Percentiles rank a stretch among this genome's conserved stretches.
These are phyloP conservation scores for Colletotrichum trifolii DNA, from an alignment of 2,329 filamentous ascomycete species.

Conservation along the genomic window DNA sequence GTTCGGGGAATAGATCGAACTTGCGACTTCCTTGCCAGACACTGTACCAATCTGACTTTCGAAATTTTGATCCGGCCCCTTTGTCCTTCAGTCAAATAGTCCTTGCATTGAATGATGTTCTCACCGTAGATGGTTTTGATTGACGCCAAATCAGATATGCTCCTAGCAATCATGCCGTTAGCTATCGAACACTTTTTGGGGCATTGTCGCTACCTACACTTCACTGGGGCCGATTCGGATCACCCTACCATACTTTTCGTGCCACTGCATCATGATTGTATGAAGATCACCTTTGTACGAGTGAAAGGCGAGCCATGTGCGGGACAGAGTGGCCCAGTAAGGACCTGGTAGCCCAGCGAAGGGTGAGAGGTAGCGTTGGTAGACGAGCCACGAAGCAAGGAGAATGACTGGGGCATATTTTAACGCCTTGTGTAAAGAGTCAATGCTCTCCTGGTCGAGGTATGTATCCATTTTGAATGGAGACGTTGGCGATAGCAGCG, in stretches of 20 bases:
- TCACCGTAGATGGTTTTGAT: conserved; percentile 23
- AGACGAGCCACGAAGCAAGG: conserved; percentile 8
- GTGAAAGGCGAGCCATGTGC: conserved; percentile 18
- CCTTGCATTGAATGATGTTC: neutral
- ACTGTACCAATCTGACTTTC: conserved; percentile 21
- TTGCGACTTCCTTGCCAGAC: conserved; percentile 25
- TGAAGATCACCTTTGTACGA: conserved; percentile 22
- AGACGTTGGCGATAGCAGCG: neutral
- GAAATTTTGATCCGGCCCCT: conserved; percentile 25
- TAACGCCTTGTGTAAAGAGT: neutral
- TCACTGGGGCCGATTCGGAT: conserved; percentile 13
- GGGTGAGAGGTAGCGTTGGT: conserved; percentile 8
- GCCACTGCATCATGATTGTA: conserved; percentile 13
- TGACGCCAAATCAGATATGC: conserved; percentile 13
- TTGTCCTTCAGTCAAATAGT: neutral
- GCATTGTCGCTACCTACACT: conserved; percentile 2
- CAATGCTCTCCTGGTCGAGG: neutral
- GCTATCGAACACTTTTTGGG: neutral
- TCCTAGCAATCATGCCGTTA: neutral
- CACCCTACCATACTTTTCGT: conserved; percentile 10
- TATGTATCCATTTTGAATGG: neutral
- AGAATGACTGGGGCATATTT: conserved; percentile 1
- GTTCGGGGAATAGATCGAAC: conserved; percentile 22
- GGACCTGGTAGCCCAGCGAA: conserved; percentile 14
- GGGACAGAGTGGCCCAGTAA: conserved; percentile 16